Percentiles rank a stretch among this genome's conserved stretches.
Evolutionary conservation across 176 grass and related monocot species (phyloP).

Genomic region (Luzula sylvatica): DNA sequence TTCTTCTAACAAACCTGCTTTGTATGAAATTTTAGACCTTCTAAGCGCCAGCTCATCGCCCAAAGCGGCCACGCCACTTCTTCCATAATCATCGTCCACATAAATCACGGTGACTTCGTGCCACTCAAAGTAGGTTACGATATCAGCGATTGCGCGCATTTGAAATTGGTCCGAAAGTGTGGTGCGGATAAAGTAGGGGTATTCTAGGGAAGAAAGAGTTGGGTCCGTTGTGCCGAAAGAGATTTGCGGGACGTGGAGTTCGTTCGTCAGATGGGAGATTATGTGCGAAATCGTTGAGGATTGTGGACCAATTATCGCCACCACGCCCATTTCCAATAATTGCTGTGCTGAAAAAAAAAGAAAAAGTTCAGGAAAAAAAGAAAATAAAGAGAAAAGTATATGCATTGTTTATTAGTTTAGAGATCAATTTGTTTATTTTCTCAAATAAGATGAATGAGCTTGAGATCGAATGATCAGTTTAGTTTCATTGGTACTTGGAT

Average conservation of each 20-base stretch:
- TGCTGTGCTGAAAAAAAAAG: constrained; percentile 65
- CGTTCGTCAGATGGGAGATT: constrained; percentile 54
- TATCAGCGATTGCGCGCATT: constrained; percentile 53
- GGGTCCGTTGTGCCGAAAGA: constrained; percentile 68
- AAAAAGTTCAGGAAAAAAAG: too few relatives aligned
- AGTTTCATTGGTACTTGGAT: too few relatives aligned
- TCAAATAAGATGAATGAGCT: too few relatives aligned
- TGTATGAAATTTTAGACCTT: constrained; percentile 47
- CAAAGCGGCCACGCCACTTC: constrained; percentile 53
- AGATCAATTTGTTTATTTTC: too few relatives aligned
- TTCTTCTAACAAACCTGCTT: too few relatives aligned
- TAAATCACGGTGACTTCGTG: constrained; percentile 60
- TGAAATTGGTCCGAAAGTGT: constrained; percentile 54
- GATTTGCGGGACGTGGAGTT: constrained; percentile 55
- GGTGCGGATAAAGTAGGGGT: constrained; percentile 67
- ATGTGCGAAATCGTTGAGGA: constrained; percentile 66
- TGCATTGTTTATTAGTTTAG: too few relatives aligned
- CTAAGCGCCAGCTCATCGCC: constrained; percentile 51
- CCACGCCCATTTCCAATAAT: constrained; percentile 52
- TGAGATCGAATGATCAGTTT: too few relatives aligned
- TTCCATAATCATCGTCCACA: constrained; percentile 74
- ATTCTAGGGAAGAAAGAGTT: constrained; percentile 58
- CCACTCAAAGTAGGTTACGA: constrained; percentile 47
- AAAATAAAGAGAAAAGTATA: too few relatives aligned
- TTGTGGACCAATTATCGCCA: constrained; percentile 69